Evolutionary conservation across 2,329 filamentous ascomycete species (phyloP), one percentile per base, ranked within the genome.

Genomic region (Cordyceps militaris): DNA sequence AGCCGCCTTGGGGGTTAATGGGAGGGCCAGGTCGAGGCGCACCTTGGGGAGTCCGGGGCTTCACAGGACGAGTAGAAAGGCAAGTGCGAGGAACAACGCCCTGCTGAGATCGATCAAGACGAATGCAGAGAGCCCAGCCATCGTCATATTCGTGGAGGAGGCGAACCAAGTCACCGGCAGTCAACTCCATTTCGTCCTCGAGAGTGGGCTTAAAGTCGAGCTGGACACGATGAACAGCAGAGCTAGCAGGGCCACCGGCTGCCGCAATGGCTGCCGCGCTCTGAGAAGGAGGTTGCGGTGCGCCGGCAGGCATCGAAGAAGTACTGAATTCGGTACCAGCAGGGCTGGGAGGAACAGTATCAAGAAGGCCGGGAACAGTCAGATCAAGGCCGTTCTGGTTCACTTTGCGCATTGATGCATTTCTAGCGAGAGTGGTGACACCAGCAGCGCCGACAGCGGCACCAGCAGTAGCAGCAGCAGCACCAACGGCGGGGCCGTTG

Each of bases 141-240:
- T 99, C 94, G 69, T 99, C 94, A 67, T 97, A 99, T 73, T 96
- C 92, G 68, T 97, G 93, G 54, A 97, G 79, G 62, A 99, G 78
- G 62, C 93, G 84, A 52, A 97, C 90, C 50, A 99, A 79, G 61
- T 95, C 86, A 54, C 94, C 94, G 59, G 87, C 83, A 61, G 78
- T 82, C 46, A 99, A 80, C 61, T 85, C 88, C 67, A 99, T 79
- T 73, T 99, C 94, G 68, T 99, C 94, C 6, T 91, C 88, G 80
- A 97, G 87, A 3, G 89, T 93, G 26, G 94, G 92, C 70, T 85
- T 88, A 73, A 97, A 99, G 71, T 97, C 92, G 64, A 97, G 84
- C 71, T 97, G 90, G 34, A 97, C 90, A 62, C 94, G 90, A 72
- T 97, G 88, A 57, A 97, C 92, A 63, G 89, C 72, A 58, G 82